Conservation (phyloP, 208 protist genomes). For the Leishmania major region DNA sequence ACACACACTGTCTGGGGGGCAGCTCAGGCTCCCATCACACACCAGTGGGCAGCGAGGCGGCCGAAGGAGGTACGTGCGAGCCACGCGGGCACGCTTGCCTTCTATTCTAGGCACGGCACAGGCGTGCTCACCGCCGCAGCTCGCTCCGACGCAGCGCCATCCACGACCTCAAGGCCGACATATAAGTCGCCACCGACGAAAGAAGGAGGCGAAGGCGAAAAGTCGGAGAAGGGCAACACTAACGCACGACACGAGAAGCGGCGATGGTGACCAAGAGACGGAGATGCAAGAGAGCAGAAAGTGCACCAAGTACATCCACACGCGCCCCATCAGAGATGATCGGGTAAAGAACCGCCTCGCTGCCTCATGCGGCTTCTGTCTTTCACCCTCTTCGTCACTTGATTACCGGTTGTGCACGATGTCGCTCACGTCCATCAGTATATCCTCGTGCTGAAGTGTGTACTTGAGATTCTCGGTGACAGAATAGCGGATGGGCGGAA, state of each 20-base stretch:
- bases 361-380: background rate
- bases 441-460: slow-evolving; percentile 83
- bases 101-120: background rate
- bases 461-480: slow-evolving; percentile 83
- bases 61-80: background rate
- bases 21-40: background rate
- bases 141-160: background rate
- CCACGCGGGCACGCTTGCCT: background rate
- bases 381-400: background rate
- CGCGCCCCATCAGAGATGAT: background rate
- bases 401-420: slow-evolving; percentile 74
- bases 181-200: background rate
- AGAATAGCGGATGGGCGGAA: slow-evolving; percentile 79
- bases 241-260: background rate
- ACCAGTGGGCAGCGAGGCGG: background rate
- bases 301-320: background rate
- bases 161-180: too few relatives aligned
- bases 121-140: background rate
- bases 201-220: background rate
- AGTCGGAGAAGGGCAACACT: background rate
- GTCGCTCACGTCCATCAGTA: slow-evolving; percentile 72
- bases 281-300: background rate
- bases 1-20: too few relatives aligned
- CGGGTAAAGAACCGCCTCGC: background rate
- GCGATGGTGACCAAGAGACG: background rate